These are phyloP conservation scores for Iris macrosiphon DNA, from an alignment of 106 monocot genomes.

Conservation along the genomic window DNA sequence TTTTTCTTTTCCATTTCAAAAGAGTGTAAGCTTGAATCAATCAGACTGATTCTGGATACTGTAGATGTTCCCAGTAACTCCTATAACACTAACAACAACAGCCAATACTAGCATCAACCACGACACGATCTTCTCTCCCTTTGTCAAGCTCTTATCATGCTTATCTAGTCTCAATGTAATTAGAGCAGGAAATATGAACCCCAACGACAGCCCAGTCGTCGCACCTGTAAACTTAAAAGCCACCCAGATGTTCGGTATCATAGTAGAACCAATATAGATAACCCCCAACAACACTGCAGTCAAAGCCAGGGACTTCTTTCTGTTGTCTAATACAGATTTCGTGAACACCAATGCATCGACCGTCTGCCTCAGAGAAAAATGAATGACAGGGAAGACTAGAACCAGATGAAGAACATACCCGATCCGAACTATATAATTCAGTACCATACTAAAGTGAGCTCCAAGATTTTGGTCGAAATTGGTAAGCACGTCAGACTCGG, in stretches of 20 bases:
- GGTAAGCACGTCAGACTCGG: slow-evolving; percentile 65
- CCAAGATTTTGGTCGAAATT: slow-evolving; percentile 73
- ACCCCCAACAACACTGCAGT: slow-evolving; percentile 46
- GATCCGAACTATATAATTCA: slow-evolving; percentile 68
- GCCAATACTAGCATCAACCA: slow-evolving; percentile 65
- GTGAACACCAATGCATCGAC: slow-evolving; percentile 49
- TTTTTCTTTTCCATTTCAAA: no score
- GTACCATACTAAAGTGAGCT: slow-evolving; percentile 36
- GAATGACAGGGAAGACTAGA: slow-evolving; percentile 79
- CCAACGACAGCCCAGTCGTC: slow-evolving; percentile 64
- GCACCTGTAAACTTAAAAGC: slow-evolving; percentile 94
- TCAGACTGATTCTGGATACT: slow-evolving; percentile 38
- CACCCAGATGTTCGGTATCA: slow-evolving; percentile 84
- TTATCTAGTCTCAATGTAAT: slow-evolving; percentile 66
- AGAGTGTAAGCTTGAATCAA: not conserved
- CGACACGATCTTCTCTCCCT: slow-evolving; percentile 37
- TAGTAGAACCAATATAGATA: slow-evolving; percentile 66
- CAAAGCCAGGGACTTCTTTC: slow-evolving; percentile 36
- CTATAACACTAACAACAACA: slow-evolving; percentile 49
- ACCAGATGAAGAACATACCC: slow-evolving; percentile 83
- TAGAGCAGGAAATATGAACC: slow-evolving; percentile 79
- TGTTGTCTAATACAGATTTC: slow-evolving; percentile 16
- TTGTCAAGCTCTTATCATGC: slow-evolving; percentile 27
- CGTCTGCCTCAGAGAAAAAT: slow-evolving; percentile 83
- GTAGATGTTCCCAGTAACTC: slow-evolving; percentile 65